Evolutionary conservation across 257 asterid genomes (phyloP).

Genomic region (Salvia splendens): DNA sequence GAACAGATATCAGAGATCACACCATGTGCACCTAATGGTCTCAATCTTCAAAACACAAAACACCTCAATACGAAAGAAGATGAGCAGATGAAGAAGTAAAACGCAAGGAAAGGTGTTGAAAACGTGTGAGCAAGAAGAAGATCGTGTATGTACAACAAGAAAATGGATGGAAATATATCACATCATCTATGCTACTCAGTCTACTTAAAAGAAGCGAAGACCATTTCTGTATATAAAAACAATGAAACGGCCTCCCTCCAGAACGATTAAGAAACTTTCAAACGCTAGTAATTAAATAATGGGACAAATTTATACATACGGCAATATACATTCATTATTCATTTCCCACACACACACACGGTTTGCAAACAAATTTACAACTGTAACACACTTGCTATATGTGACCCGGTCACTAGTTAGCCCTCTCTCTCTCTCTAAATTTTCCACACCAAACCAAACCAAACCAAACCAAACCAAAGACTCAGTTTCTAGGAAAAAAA

Average conservation of each 20-base stretch:
- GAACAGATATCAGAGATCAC: constrained; percentile 30
- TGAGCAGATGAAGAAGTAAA: constrained; percentile 34
- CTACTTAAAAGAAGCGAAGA: constrained; percentile 27
- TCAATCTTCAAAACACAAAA: constrained; percentile 34
- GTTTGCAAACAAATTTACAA: constrained; percentile 39
- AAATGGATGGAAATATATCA: constrained; percentile 24
- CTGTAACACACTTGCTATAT: constrained; percentile 35
- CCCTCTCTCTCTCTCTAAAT: constrained; percentile 20
- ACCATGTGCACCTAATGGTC: constrained; percentile 39
- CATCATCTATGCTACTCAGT: constrained; percentile 34
- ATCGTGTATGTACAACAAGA: constrained; percentile 24
- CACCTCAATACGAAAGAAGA: constrained; percentile 28
- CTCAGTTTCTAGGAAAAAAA: constrained; percentile 17
- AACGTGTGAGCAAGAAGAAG: constrained; percentile 30
- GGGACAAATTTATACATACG: constrained; percentile 8
- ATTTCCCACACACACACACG: constrained; percentile 27
- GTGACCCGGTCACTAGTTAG: constrained; percentile 23
- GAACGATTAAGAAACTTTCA: constrained; percentile 74
- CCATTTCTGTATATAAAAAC: constrained; percentile 28
- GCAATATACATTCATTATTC: constrained; percentile 1
- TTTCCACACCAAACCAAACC: constrained; percentile 4
- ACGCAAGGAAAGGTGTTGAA: not conserved
- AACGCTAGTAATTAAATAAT: constrained; percentile 19
- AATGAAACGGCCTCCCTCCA: constrained; percentile 43
- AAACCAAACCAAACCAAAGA: constrained; percentile 15